phyloP scores from a whole-genome alignment of 805 yeast genomes.

The Zygotorulaspora sp. region DNA sequence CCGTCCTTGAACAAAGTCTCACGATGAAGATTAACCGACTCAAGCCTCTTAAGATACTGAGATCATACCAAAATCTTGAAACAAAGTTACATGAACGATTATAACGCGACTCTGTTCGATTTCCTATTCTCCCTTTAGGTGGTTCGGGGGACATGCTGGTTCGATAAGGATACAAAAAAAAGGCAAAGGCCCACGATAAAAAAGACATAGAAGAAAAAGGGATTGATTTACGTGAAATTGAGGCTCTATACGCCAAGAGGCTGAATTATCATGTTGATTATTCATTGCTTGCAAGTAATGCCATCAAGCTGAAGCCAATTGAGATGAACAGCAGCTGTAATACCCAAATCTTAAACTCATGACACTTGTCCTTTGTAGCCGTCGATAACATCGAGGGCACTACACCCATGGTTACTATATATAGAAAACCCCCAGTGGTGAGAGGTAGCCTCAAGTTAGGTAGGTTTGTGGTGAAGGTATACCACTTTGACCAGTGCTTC shows the following conservation, averaged over 20 bases:
- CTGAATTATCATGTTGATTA: too few species aligned
- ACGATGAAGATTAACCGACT: too few species aligned
- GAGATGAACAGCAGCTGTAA: constrained; percentile 47
- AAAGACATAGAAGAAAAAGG: too few species aligned
- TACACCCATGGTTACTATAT: constrained; percentile 70
- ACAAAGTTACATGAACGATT: too few species aligned
- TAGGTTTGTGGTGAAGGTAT: not conserved
- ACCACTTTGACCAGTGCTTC: not conserved
- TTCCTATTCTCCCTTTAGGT: too few species aligned
- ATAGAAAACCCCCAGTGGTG: constrained; percentile 73
- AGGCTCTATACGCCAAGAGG: too few species aligned
- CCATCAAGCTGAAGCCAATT: constrained; percentile 57
- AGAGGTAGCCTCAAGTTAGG: constrained; percentile 53
- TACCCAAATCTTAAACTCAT: constrained; percentile 40
- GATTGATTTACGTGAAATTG: too few species aligned
- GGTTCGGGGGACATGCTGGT: too few species aligned
- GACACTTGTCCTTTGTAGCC: constrained; percentile 30
- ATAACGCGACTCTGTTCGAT: too few species aligned
- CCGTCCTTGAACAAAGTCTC: too few species aligned
- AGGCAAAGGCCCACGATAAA: not conserved
- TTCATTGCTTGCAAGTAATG: constrained; percentile 26
- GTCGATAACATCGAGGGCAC: constrained; percentile 63
- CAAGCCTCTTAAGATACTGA: not conserved
- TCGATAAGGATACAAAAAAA: too few species aligned
- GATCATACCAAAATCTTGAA: not conserved